phyloP scores from a whole-genome alignment of 2,329 filamentous ascomycete species.

The Neofusicoccum umdonicola region DNA sequence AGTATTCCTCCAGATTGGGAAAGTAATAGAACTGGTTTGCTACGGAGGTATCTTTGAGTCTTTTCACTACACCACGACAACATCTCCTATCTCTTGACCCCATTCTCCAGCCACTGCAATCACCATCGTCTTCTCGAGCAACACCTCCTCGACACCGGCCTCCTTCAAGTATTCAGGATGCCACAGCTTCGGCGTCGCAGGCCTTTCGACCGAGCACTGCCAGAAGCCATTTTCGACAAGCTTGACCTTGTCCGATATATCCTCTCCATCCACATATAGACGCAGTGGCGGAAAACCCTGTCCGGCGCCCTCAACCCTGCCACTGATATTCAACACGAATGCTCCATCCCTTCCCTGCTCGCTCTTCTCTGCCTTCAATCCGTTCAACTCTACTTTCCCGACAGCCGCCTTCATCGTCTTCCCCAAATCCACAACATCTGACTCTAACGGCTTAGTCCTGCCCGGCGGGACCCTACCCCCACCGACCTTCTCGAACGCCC shows the following conservation, averaged over 20 bases:
- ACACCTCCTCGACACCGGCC: not conserved
- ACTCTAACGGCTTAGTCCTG: slow-evolving; percentile 11
- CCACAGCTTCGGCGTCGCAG: not conserved
- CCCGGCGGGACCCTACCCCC: slow-evolving; percentile 6
- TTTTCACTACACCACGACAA: not conserved
- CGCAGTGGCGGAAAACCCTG: slow-evolving; percentile 20
- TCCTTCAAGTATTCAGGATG: not conserved
- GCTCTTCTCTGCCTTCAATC: not conserved
- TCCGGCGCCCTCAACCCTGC: not conserved
- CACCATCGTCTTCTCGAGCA: not conserved
- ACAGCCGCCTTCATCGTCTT: not conserved
- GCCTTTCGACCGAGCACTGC: not conserved
- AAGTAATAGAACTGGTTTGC: too few relatives aligned
- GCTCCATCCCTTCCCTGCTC: not conserved
- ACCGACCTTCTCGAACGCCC: slow-evolving; percentile 27
- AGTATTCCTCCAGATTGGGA: too few relatives aligned
- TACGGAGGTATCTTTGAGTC: not conserved
- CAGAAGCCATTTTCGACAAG: not conserved
- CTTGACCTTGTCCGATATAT: not conserved
- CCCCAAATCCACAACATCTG: not conserved
- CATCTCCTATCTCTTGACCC: not conserved
- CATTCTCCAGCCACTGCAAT: not conserved
- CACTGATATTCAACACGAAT: not conserved
- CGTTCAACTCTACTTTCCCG: not conserved
- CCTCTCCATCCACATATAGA: not conserved